Base-by-base conservation (phyloP, 306 rosid genomes). In the Malus sylvestris region DNA sequence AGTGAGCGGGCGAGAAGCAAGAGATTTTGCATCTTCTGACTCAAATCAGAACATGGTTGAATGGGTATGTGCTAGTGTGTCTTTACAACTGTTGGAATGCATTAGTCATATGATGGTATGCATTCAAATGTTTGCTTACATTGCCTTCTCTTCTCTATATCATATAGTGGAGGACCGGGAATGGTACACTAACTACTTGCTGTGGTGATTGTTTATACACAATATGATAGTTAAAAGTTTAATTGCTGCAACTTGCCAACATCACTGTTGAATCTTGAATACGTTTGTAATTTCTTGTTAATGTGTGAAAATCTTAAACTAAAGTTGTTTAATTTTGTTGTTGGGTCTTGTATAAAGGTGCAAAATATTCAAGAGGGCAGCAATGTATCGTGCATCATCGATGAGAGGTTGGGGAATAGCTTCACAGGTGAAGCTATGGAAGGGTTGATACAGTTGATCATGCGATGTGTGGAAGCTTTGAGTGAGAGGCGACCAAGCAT, bases 401-500 rank as follows among this genome's bases (percentile, higher is more conserved):
- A 93, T 80, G 69, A 71, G 38, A 87, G 91, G 81, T 71, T 93
- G 88, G 90, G 84, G 76, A 84, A 81, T 72, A 88, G 89, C 79
- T 93, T 87, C 73, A 93, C 98, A 38, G 86, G 79, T 23, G 97
- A 91, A 86, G 94, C 87, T 10, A 87, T 93, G 94, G 90, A 79
- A 75, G 89, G 76, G 12, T 78, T 88, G 74, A 86, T 93, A 57
- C 40, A 66, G 84, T 85, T 90, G 75, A 87, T 88, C 44, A 66
- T 83, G 18, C 82, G 81, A 78, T 91, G 97, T 38, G 44, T 87
- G 40, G 86, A 86, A 32, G 71, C 75, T 70, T 91, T 93, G 4
- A 91, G 93, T 67, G 98, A 93, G 83, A 82, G 96, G 62, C 78
- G 97, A 75, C 96, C 97, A 0, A 46, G 76, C 14, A 91, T 91